Evolutionary conservation across 805 yeast genomes (phyloP), one percentile per base, ranked within the genome.

Genomic region (Wickerhamomyces xylosicus): DNA sequence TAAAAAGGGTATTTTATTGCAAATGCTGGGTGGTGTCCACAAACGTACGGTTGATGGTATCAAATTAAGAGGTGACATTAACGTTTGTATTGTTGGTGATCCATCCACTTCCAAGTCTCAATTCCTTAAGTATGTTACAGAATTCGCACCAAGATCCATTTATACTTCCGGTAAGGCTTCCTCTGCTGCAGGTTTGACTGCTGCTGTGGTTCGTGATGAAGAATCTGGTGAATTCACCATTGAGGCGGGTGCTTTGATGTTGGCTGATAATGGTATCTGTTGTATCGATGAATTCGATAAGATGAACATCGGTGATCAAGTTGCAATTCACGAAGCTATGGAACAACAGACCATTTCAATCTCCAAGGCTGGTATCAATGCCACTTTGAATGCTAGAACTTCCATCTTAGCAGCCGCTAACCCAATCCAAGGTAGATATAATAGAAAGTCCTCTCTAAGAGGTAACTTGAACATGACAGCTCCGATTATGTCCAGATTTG

Each of bases 301-400:
- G 66, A 92, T 92, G 98, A 97, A 90, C 60, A 61, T 89, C 33
- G 63, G 79, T 2, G 97, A 92, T 62, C 97, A 92, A 63, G 97
- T 92, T 40, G 97, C 97, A 3, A 90, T 92, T 65, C 98, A 92
- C 64, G 98, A 92, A 66, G 98, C 97, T 19, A 92, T 92, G 98
- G 98, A 92, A 71, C 98, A 92, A 64, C 98, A 92, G 62, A 92
- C 98, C 0, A 92, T 92, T 48, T 89, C 97, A 14, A 92, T 92
- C 54, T 97, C 98, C 10, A 92, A 92, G 59, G 98, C 98, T 1
- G 98, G 98, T 55, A 92, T 92, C 47, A 97, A 92, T 56, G 97
- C 98, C 2, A 92, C 98, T 1, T 67, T 92, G 53, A 92, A 92
- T 59, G 98, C 98, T 2, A 74, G 98, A 54, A 86, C 98, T 0